Evolutionary conservation across 1,284 basidiomycete species (phyloP).

Genomic region (Abortiporus biennis): DNA sequence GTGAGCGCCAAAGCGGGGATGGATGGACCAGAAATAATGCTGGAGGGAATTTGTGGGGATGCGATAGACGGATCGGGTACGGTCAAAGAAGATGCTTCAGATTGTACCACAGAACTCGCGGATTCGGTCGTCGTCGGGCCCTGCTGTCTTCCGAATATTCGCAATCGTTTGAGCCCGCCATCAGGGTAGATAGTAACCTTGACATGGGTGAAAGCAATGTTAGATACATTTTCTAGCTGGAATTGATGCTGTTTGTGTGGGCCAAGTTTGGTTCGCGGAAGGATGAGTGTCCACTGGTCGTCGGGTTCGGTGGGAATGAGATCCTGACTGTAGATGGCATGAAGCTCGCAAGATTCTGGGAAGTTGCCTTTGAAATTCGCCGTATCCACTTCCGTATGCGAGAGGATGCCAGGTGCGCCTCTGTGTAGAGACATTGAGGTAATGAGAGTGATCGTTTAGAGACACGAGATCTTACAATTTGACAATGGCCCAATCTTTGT

Average conservation of each 20-base stretch:
- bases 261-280: conserved; percentile 77
- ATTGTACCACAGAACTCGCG: neutral
- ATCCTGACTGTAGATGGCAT: conserved; percentile 49
- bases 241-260: conserved; percentile 91
- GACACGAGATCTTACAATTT: conserved; percentile 77
- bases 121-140: conserved; percentile 1
- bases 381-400: conserved; percentile 87
- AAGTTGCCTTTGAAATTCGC: conserved; percentile 97
- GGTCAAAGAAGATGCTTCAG: neutral
- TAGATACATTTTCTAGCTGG: conserved; percentile 62
- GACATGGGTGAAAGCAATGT: conserved; percentile 73
- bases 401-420: conserved; percentile 50
- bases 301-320: conserved; percentile 37
- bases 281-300: conserved; percentile 66
- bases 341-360: conserved; percentile 83
- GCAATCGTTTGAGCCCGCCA: conserved; percentile 90
- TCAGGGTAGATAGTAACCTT: conserved; percentile 91
- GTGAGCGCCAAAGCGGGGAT: conserved; percentile 77
- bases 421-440: conserved; percentile 11
- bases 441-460: neutral
- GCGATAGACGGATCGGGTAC: neutral
- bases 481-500: conserved; percentile 90
- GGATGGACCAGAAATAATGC: conserved; percentile 3
- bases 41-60: conserved; percentile 1
- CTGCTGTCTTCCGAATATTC: conserved; percentile 64